A percentile compares a stretch with the other conserved stretches of the same genome.
phyloP scores from a whole-genome alignment of 108 stramenopile genomes.

The Nitzschia inconspicua region DNA sequence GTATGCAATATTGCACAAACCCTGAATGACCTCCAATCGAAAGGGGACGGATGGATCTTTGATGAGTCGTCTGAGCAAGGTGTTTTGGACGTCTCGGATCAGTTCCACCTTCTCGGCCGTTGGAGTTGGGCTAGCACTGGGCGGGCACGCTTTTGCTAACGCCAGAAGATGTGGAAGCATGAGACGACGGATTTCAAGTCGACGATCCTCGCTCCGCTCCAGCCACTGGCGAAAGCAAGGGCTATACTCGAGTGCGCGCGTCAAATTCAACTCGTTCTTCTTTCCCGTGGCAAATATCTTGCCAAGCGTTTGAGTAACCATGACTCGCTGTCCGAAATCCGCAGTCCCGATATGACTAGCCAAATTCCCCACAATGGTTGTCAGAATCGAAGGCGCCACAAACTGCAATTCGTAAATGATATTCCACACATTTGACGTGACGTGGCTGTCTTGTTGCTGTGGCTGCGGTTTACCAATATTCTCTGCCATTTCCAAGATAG shows the following conservation, averaged over 20 bases:
- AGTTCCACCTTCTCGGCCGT: not conserved
- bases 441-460: constrained; percentile 20
- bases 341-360: constrained; percentile 36
- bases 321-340: constrained; percentile 37
- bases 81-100: constrained; percentile 13
- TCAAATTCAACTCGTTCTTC: constrained; percentile 19
- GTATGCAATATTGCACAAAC: constrained; percentile 65
- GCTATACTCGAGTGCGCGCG: constrained; percentile 41
- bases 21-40: constrained; percentile 58
- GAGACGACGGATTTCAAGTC: constrained; percentile 46
- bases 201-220: constrained; percentile 49
- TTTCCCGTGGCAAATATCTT: constrained; percentile 40
- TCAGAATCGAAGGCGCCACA: constrained; percentile 67
- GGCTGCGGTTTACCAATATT: constrained; percentile 13
- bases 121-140: not conserved
- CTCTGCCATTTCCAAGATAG: not conserved
- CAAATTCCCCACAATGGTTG: constrained; percentile 80
- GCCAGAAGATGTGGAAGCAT: constrained; percentile 64
- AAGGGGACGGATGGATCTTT: constrained; percentile 48
- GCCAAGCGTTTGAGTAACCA: constrained; percentile 63
- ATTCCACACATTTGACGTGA: constrained; percentile 48
- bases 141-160: constrained; percentile 36
- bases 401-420: constrained; percentile 70
- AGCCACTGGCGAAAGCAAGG: constrained; percentile 75
- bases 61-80: constrained; percentile 1